Evolutionary conservation across 805 yeast species (phyloP), one percentile per base, ranked within the genome.

Genomic region (Candida sakaeoensis): DNA sequence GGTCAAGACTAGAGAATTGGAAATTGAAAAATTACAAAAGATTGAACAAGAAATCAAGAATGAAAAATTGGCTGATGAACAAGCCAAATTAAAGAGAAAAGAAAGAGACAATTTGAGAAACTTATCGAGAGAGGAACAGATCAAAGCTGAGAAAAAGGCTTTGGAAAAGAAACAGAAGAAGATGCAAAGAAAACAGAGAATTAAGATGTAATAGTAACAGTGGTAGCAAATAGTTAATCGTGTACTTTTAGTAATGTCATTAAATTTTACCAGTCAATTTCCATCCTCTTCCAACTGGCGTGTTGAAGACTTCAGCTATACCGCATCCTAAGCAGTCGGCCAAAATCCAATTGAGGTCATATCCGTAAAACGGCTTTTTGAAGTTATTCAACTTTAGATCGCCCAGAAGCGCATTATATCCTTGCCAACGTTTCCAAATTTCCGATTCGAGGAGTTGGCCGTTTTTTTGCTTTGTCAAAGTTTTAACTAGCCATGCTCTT

Each of bases 141-240:
- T 80, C 49, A 86, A 84, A 65, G 61, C 75, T 31, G 91, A 85
- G 48, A 80, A 79, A 68, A 86, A 83, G 68, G 87, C 83, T 61
- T 70, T 71, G 49, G 95, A 86, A 51, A 87, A 82, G 70, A 87
- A 80, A 62, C 86, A 82, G 58, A 80, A 88, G 68, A 85, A 86
- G 65, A 65, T 67, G 58, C 74, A 68, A 64, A 80, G 74, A 63
- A 80, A 77, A 63, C 82, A 82, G 63, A 79, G 72, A 51, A 55
- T 63, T 28, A 63, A 61, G 50, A 53, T 58, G 45, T 42, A 30
- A 36, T 10, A 17, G 4, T 22, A 9, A 19, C 7, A 24, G 25
- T 27, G 8, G 17, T 29, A 21, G 9, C 24, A 21, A 21, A 15
- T 16, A 29, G 5, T 7, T 9, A 16, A 13, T 10, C 13, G 31